Percentiles rank a stretch among this genome's conserved stretches.
These are phyloP conservation scores for Exserohilum rostratum DNA, from an alignment of 2,329 filamentous ascomycete species.

Conservation along the genomic window DNA sequence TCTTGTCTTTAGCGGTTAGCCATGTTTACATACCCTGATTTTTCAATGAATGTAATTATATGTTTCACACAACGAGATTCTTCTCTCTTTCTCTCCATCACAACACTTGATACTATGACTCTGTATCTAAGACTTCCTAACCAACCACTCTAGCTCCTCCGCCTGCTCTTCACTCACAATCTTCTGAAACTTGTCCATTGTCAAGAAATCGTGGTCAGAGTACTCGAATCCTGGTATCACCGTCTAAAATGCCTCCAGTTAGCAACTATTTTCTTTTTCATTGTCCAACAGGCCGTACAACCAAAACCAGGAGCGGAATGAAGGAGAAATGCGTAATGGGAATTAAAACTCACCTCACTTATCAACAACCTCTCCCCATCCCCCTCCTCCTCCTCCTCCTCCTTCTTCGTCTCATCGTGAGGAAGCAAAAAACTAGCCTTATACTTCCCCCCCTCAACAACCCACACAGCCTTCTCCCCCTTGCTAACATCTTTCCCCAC, in stretches of 20 bases:
- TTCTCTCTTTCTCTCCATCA: not conserved
- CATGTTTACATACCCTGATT: too few species aligned
- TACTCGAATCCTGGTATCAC: slow-evolving; percentile 73
- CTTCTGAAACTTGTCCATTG: slow-evolving; percentile 52
- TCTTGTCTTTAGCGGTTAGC: too few species aligned
- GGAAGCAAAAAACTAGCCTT: slow-evolving; percentile 66
- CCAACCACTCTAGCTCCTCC: slow-evolving; percentile 54
- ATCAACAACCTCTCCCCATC: slow-evolving; percentile 63
- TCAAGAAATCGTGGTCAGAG: slow-evolving; percentile 70
- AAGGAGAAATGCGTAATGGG: not conserved
- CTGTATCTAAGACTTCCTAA: slow-evolving; percentile 29
- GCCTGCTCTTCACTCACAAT: slow-evolving; percentile 59
- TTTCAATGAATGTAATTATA: too few species aligned
- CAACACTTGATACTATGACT: not conserved
- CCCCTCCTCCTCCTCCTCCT: slow-evolving; percentile 46
- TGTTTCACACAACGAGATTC: too few species aligned
- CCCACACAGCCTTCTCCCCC: slow-evolving; percentile 70
- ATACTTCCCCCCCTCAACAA: slow-evolving; percentile 71
- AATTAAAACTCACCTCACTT: slow-evolving; percentile 56
- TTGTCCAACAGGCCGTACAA: not conserved
- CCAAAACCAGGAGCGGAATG: not conserved
- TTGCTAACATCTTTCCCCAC: slow-evolving; percentile 64
- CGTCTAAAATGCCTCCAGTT: slow-evolving; percentile 50
- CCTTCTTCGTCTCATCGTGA: too few species aligned
- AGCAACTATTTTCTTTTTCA: not conserved